A percentile compares a stretch with the other conserved stretches of the same genome.
Conservation (phyloP, 208 protist species). For the Herpetomonas samuelpessoai region DNA sequence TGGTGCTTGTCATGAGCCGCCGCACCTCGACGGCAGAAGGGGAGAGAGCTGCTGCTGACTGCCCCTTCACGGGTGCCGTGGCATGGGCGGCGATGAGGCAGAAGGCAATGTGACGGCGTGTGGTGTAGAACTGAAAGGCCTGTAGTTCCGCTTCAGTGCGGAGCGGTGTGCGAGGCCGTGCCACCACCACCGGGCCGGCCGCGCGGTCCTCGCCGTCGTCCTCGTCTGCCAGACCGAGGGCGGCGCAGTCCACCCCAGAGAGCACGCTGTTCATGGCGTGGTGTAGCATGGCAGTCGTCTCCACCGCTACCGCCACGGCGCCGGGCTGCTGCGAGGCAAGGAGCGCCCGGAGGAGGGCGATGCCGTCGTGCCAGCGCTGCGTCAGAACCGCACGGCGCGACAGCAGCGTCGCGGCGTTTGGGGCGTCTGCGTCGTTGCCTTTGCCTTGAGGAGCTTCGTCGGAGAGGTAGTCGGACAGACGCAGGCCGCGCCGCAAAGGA, state of each 20-base stretch:
- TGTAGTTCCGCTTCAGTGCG: slow-evolving; percentile 40
- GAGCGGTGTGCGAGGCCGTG: slow-evolving; percentile 22
- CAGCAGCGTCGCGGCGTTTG: not conserved
- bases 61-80: not conserved
- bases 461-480: slow-evolving; percentile 28
- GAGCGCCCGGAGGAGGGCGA: slow-evolving; percentile 38
- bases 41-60: too few relatives aligned
- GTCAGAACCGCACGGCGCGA: slow-evolving; percentile 31
- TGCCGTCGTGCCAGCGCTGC: slow-evolving; percentile 35
- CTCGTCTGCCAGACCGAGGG: not conserved
- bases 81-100: slow-evolving; percentile 20
- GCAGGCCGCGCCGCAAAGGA: slow-evolving; percentile 2
- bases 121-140: slow-evolving; percentile 29
- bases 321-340: slow-evolving; percentile 41
- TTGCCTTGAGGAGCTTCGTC: slow-evolving; percentile 11
- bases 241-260: slow-evolving; percentile 17
- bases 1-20: not conserved
- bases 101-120: slow-evolving; percentile 47
- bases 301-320: slow-evolving; percentile 46
- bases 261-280: slow-evolving; percentile 30
- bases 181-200: slow-evolving; percentile 4
- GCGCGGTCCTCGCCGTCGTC: not conserved
- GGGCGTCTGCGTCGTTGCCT: not conserved
- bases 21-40: not conserved
- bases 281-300: slow-evolving; percentile 41